phyloP scores from a whole-genome alignment of 1,284 basidiomycete genomes.

The Rhodofomes roseus region DNA sequence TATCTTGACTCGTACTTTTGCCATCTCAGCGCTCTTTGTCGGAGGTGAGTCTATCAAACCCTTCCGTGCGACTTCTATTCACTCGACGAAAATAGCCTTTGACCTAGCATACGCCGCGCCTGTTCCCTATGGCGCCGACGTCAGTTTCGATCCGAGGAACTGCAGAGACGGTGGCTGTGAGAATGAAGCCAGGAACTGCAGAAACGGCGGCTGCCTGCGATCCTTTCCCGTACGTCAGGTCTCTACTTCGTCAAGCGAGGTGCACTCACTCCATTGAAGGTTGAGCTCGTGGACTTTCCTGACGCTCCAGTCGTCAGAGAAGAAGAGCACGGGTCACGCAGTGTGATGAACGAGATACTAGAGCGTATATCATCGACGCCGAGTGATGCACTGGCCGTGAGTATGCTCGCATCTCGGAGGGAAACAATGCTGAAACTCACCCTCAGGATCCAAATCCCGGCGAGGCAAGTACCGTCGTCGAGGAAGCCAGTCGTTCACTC shows the following conservation, averaged over 20 bases:
- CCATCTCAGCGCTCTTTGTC: conserved; percentile 17
- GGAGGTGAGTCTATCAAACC: conserved; percentile 9
- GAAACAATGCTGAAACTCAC: background rate
- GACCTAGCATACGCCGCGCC: background rate
- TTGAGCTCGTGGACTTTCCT: background rate
- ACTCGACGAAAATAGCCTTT: background rate
- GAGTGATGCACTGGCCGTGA: background rate
- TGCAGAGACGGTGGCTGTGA: background rate
- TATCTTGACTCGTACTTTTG: conserved; percentile 19
- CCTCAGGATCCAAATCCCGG: background rate
- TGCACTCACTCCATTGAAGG: background rate
- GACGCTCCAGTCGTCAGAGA: background rate
- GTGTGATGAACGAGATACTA: background rate
- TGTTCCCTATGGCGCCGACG: background rate
- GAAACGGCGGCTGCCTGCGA: background rate
- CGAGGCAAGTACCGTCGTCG: background rate
- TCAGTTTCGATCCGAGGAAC: background rate
- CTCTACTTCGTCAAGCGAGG: no score
- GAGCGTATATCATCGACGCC: background rate
- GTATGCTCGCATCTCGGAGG: background rate
- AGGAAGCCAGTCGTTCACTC: background rate
- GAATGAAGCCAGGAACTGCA: background rate
- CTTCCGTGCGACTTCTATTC: background rate
- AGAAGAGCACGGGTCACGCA: no score
- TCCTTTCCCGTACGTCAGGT: background rate